phyloP scores from a whole-genome alignment of 2,329 filamentous ascomycete species.

The Dactylonectria estremocensis region DNA sequence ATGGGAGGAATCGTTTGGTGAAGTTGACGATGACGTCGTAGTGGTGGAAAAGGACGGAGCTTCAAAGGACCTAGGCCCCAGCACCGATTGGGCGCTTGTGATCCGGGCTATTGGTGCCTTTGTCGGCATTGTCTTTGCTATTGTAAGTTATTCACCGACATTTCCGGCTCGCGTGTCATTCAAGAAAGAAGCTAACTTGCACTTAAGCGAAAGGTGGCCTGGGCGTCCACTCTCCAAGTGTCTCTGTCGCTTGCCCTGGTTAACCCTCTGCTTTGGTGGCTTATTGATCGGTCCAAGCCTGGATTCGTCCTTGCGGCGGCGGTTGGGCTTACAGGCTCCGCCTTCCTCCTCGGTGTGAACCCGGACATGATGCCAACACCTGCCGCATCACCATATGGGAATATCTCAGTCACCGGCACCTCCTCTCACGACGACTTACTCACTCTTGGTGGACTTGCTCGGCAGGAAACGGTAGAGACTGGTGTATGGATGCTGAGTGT shows the following conservation, averaged over 20 bases:
- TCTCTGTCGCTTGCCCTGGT: conserved; percentile 90
- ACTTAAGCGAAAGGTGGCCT: conserved; percentile 84
- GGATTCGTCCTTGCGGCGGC: conserved; percentile 85
- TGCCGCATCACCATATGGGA: conserved; percentile 54
- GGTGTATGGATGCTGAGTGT: conserved; percentile 94
- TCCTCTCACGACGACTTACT: conserved; percentile 34
- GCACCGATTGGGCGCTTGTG: conserved; percentile 81
- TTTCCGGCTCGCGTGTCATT: background rate
- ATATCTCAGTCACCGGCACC: conserved; percentile 33
- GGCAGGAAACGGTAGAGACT: conserved; percentile 76
- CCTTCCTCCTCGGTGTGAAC: conserved; percentile 80
- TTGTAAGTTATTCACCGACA: conserved; percentile 72
- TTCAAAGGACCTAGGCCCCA: conserved; percentile 54
- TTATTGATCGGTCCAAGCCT: conserved; percentile 90
- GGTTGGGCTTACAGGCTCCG: conserved; percentile 82
- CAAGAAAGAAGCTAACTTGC: conserved; percentile 34
- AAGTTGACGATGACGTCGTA: conserved; percentile 50
- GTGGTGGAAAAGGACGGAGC: conserved; percentile 48
- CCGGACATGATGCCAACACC: conserved; percentile 84
- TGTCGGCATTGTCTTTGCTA: conserved; percentile 75
- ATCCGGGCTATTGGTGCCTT: conserved; percentile 73
- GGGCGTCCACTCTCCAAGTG: conserved; percentile 95
- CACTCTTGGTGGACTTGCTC: conserved; percentile 67
- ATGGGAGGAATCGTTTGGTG: conserved; percentile 72
- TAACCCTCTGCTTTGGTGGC: conserved; percentile 95